phyloP scores from a whole-genome alignment of 176 grass and related monocot species.

The Lolium multiflorum region DNA sequence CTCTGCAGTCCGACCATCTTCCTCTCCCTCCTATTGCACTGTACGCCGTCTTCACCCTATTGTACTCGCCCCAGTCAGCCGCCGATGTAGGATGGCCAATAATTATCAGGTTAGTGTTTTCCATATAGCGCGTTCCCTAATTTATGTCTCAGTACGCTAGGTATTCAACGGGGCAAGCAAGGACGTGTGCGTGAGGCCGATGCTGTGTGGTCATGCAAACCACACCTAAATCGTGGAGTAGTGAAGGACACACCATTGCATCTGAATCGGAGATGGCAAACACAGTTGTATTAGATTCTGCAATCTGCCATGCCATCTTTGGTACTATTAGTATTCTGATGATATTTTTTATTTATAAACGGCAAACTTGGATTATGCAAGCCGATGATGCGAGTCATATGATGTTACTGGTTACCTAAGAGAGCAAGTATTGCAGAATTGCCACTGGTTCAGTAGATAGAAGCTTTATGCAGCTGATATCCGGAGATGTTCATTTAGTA shows the following conservation, averaged over 20 bases:
- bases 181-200: constrained; percentile 63
- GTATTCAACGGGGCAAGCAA: constrained; percentile 70
- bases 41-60: too few species aligned
- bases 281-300: not conserved
- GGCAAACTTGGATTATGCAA: constrained; percentile 67
- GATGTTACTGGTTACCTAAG: constrained; percentile 78
- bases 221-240: constrained; percentile 41
- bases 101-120: too few species aligned
- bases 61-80: too few species aligned
- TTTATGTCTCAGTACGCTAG: constrained; percentile 28
- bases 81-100: too few species aligned
- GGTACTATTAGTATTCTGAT: not conserved
- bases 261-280: not conserved
- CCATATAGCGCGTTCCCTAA: not conserved
- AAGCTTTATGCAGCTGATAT: constrained; percentile 92
- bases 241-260: constrained; percentile 14
- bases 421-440: constrained; percentile 71
- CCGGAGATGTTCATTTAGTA: constrained; percentile 76
- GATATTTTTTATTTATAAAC: not conserved
- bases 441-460: constrained; percentile 86
- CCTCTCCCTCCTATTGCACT: too few species aligned
- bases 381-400: constrained; percentile 74
- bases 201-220: constrained; percentile 73
- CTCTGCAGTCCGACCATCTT: too few species aligned
- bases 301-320: not conserved